phyloP scores from a whole-genome alignment of 768 basidiomycete genomes.

The Russula emetica region DNA sequence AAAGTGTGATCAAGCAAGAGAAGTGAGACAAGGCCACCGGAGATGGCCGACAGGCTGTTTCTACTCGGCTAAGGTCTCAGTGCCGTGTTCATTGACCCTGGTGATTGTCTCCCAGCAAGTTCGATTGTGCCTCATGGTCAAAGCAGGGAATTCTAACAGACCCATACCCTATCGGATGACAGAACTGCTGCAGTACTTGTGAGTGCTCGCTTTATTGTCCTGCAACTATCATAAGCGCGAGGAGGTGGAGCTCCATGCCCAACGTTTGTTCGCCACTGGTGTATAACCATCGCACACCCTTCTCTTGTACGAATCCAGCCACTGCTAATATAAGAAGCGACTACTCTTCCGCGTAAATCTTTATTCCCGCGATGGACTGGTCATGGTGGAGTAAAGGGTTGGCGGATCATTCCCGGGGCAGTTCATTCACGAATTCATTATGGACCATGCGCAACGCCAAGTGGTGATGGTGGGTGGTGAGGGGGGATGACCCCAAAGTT shows the following conservation, averaged over 20 bases:
- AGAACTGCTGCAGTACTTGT: neutral
- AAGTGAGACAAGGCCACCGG: neutral
- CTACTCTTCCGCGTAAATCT: neutral
- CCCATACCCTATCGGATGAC: neutral
- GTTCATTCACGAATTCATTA: neutral
- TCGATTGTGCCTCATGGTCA: constrained; percentile 13
- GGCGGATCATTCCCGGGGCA: neutral
- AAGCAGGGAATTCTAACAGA: neutral
- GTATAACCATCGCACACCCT: neutral
- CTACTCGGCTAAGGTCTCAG: neutral
- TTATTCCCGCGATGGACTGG: neutral
- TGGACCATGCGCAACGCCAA: neutral
- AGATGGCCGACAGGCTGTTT: neutral
- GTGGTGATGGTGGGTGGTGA: neutral
- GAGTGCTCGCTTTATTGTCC: neutral
- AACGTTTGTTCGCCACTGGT: neutral
- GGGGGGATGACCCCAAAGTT: neutral
- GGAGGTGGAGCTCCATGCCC: neutral
- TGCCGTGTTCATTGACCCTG: neutral
- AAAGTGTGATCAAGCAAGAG: neutral
- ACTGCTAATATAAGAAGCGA: neutral
- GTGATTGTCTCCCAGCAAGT: neutral
- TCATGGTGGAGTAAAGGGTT: neutral
- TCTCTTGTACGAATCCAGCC: neutral
- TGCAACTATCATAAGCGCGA: neutral